Evolutionary conservation across 164 flowering plant genomes (phyloP).

Genomic region (Protea cynaroides): DNA sequence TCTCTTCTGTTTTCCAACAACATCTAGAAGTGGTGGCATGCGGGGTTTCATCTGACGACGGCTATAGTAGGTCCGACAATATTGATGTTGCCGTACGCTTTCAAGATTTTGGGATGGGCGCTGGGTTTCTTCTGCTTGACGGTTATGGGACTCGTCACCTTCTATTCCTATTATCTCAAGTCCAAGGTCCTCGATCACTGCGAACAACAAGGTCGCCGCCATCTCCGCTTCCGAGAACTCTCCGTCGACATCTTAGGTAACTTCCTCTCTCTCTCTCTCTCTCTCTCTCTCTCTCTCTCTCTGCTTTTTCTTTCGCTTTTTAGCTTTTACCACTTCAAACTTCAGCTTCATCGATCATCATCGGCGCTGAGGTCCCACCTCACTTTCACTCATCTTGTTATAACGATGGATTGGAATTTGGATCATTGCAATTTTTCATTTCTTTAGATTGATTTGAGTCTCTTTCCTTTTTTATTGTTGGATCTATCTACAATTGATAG

Average conservation of each 20-base stretch:
- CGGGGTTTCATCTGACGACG: slow-evolving; percentile 90
- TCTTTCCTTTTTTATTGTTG: too few species aligned
- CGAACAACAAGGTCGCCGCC: slow-evolving; percentile 87
- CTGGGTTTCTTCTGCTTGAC: slow-evolving; percentile 69
- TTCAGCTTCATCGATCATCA: too few species aligned
- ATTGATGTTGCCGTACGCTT: slow-evolving; percentile 78
- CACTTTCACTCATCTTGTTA: too few species aligned
- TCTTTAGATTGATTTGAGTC: too few species aligned
- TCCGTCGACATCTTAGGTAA: slow-evolving; percentile 89
- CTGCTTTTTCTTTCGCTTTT: too few species aligned
- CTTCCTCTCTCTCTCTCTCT: background rate
- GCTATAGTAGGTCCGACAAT: slow-evolving; percentile 96
- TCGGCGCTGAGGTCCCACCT: too few species aligned
- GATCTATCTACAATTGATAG: too few species aligned
- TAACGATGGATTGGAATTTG: too few species aligned
- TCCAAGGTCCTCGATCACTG: slow-evolving; percentile 84
- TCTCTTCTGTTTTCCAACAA: too few species aligned
- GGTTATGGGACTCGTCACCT: slow-evolving; percentile 62
- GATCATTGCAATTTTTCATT: too few species aligned
- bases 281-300: too few species aligned
- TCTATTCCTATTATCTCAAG: slow-evolving; percentile 83
- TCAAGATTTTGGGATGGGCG: slow-evolving; percentile 82
- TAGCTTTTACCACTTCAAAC: too few species aligned
- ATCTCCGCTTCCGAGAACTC: slow-evolving; percentile 92
- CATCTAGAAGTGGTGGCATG: slow-evolving; percentile 96